A percentile compares a stretch with the other conserved stretches of the same genome.
These are phyloP conservation scores for Obba rivulosa DNA, from an alignment of 768 basidiomycete species.

Conservation along the genomic window DNA sequence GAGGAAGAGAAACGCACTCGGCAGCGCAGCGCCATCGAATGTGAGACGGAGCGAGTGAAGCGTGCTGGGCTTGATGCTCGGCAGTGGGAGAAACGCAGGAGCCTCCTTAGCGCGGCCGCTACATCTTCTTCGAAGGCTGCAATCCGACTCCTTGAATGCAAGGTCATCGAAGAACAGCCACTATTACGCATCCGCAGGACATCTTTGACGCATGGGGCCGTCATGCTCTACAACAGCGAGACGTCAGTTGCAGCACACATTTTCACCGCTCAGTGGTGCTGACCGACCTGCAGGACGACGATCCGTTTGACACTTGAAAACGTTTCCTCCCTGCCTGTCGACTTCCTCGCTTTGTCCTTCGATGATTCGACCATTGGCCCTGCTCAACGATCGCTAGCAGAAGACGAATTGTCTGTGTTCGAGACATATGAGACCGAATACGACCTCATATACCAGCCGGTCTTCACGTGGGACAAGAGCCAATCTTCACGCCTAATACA, in stretches of 20 bases:
- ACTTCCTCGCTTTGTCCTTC: slow-evolving; percentile 83
- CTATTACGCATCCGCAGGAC: slow-evolving; percentile 80
- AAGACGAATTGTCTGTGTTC: slow-evolving; percentile 75
- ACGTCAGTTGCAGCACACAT: slow-evolving; percentile 41
- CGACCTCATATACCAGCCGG: slow-evolving; percentile 68
- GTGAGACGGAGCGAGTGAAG: slow-evolving; percentile 70
- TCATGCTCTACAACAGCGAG: slow-evolving; percentile 96
- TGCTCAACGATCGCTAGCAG: slow-evolving; percentile 70
- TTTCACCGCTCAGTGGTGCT: neutral
- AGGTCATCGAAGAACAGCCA: slow-evolving; percentile 84
- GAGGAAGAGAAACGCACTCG: slow-evolving; percentile 60
- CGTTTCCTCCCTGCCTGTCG: slow-evolving; percentile 72
- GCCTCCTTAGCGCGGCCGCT: slow-evolving; percentile 13
- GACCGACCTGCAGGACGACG: slow-evolving; percentile 50
- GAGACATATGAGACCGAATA: slow-evolving; percentile 91
- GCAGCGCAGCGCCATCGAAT: slow-evolving; percentile 53
- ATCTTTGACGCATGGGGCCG: slow-evolving; percentile 87
- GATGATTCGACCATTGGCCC: slow-evolving; percentile 84
- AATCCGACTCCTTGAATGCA: slow-evolving; percentile 67
- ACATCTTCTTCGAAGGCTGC: slow-evolving; percentile 20
- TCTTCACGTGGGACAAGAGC: slow-evolving; percentile 66
- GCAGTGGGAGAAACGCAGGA: slow-evolving; percentile 50
- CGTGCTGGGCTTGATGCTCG: slow-evolving; percentile 68
- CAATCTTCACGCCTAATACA: slow-evolving; percentile 47
- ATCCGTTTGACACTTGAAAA: slow-evolving; percentile 90